Evolutionary conservation across 805 yeast species (phyloP).

Genomic region (Middelhovenomyces tepae): DNA sequence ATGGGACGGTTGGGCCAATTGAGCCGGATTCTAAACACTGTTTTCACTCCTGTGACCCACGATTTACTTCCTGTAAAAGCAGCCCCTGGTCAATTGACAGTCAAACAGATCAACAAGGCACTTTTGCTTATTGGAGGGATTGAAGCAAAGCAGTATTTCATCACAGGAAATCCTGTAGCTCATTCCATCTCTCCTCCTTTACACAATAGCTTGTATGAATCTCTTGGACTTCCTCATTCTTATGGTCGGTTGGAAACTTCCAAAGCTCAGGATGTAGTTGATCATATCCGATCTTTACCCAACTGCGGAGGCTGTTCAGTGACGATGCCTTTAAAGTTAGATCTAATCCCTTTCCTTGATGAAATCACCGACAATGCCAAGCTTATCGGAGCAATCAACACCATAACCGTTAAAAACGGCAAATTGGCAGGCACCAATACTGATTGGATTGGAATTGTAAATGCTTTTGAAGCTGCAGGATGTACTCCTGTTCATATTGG

Average conservation of each 20-base stretch:
- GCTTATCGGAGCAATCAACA: conserved; percentile 89
- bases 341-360: conserved; percentile 57
- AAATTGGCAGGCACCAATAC: conserved; percentile 79
- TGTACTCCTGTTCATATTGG: conserved; percentile 23
- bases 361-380: conserved; percentile 69
- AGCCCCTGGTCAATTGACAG: conserved; percentile 71
- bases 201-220: conserved; percentile 70
- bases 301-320: conserved; percentile 81
- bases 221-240: conserved; percentile 67
- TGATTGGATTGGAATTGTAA: conserved; percentile 84
- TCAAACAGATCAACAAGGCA: conserved; percentile 53
- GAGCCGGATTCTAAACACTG: conserved; percentile 64
- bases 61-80: conserved; percentile 55
- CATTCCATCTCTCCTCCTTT: conserved; percentile 87
- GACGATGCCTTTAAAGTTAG: conserved; percentile 87
- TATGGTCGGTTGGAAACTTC: conserved; percentile 63
- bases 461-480: conserved; percentile 58
- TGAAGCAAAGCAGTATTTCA: conserved; percentile 48
- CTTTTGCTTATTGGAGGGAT: conserved; percentile 56
- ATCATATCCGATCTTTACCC: conserved; percentile 38
- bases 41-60: conserved; percentile 82
- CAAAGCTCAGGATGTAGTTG: conserved; percentile 48
- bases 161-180: conserved; percentile 72
- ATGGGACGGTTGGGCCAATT: conserved; percentile 70
- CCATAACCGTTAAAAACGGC: conserved; percentile 48